Base-by-base conservation (phyloP, 2,329 filamentous ascomycete genomes). In the Biscogniauxia mediterranea region DNA sequence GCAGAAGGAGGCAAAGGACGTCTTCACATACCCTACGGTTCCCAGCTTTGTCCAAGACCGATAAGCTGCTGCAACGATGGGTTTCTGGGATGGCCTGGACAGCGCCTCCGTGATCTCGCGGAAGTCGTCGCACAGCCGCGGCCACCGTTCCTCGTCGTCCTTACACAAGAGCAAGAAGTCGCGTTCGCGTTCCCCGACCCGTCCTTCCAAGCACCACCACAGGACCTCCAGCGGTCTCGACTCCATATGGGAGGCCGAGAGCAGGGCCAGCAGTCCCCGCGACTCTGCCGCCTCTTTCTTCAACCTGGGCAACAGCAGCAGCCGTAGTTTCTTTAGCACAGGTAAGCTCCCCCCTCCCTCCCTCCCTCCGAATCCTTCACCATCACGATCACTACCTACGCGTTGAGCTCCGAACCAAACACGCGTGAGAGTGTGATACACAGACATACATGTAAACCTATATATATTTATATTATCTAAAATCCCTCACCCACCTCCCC, bases 61-160 rank as follows among this genome's bases (percentile, higher is more conserved):
- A 55, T 46, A 42, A 56, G 15, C 42, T 11, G 21, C 49, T 53
- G 20, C 50, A 15, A 64, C 25, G 11, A 74, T 74, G 72, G 72
- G 72, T 21, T 67, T 73, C 64, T 72, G 69, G 56, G 71, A 73
- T 55, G 61, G 66, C 53, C 73, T 71, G 71, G 72, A 74, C 62
- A 66, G 66, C 59, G 71, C 66, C 13, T 74, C 72, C 55, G 71
- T 72, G 54, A 76, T 74, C 52, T 73, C 71, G 61, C 70, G 66
- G 68, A 70, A 67, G 50, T 70, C 68, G 32, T 65, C 64, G 61
- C 53, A 58, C 56, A 46, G 49, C 46, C 61, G 56, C 46, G 55
- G 61, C 57, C 54, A 61, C 50, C 65, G 68, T 54, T 69, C 70
- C 4, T 68, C 69, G 23, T 23, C 23, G 13, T 70, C 69, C 46